Base-by-base conservation (phyloP, 768 basidiomycete genomes). In the Mycena leptocephala region DNA sequence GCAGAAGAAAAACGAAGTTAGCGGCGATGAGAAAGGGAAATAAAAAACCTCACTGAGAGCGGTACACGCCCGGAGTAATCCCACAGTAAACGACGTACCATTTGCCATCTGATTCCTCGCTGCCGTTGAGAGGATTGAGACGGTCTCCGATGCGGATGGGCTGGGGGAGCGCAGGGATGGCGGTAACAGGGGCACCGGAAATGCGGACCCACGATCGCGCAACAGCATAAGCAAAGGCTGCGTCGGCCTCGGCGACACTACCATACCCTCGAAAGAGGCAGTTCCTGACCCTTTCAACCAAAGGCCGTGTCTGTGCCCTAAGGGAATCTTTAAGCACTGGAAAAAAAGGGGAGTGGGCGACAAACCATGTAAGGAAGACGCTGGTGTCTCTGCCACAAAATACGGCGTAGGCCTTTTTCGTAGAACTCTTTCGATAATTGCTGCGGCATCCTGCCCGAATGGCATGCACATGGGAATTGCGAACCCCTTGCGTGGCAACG, bases 21-120 rank as follows among this genome's bases (percentile, higher is more conserved):
- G 7, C 4, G 26, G 10, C 33, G 3, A 24, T 33, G n/a, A n/a
- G 1, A 37, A 37, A 37, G 32, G n/a, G n/a, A n/a, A 61, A 37
- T 3, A 20, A 32, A 22, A 24, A 2, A 11, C n/a, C n/a, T 24
- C 28, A 37, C 37, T 58, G 58, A 35, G 32, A 35, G 1, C 22
- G 32, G 13, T 62, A 62, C 5, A 62, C n/a, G 5, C 59, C 59
- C 3, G 59, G 59, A 5, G 1, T 10, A 14, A 62, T 39, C 2
- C 59, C 37, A 5, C 59, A 37, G 30, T 62, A 62, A 24, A 62
- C 67, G 2, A 69, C 8, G 20, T 69, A 69, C 67, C 67, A 69
- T 3, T 22, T 24, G 22, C 37, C 28, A 7, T 69, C 41, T 1
- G 22, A 14, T 1, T 18, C n/a, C 11, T 56, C 28, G 26, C 6